Base-by-base conservation (phyloP, 352 stramenopile species). In the Pythium oligandrum region DNA sequence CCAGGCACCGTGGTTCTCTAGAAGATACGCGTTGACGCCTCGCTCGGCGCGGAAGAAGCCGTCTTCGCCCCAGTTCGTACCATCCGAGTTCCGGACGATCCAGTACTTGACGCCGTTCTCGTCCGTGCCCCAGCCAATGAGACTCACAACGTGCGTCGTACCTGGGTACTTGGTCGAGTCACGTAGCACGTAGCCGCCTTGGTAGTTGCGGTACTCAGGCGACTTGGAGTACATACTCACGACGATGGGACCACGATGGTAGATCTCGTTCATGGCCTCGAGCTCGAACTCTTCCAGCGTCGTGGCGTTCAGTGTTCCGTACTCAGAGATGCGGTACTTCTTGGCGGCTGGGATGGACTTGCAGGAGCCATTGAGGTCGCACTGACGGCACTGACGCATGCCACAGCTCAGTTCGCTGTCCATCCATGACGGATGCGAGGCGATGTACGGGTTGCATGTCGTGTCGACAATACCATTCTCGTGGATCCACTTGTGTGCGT, bases 241-340 rank as follows among this genome's bases (percentile, higher is more conserved):
- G 47, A 96, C 88, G 51, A 98, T 96, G 32, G 94, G 94, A 4
- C 95, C 95, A 48, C 95, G 90, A 32, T 93, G 89, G 66, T 97
- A 98, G 51, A 99, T 98, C 76, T 99, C 96, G 36, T 96, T 93
- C 85, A 98, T 98, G 31, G 76, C 80, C 38, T 88, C 74, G 34
- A 88, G 62, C 52, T 89, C 69, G 50, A 91, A 91, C 52, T 85
- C 76, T 1, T 70, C 53, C 31, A 61, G 58, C 17, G 58, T 86
- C 40, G 78, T 89, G 33, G 80, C 83, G 53, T 88, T 91, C 42
- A 91, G 70, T 40, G 80, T 91, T 33, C 78, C 80, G 47, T 86
- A 91, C 50, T 89, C 78, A 1, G 74, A 78, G 32, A 91, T 79
- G 48, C 62, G 75, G 54, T 86, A 86, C 61, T 87, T 88, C 26